phyloP scores from a whole-genome alignment of 1,284 basidiomycete genomes.

The Leccinum pallidistipes region DNA sequence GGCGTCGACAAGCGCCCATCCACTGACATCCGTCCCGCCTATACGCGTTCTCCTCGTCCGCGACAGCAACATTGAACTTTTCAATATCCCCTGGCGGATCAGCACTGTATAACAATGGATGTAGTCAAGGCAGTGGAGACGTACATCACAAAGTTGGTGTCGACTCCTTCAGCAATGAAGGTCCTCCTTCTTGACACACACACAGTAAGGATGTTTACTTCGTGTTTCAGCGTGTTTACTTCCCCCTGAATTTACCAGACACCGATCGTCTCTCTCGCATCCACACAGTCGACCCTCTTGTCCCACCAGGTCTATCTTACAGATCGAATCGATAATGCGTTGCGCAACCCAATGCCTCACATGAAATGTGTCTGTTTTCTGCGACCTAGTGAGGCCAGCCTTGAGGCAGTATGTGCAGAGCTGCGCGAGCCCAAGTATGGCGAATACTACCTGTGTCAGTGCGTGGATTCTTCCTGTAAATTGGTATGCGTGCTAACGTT shows the following conservation, averaged over 20 bases:
- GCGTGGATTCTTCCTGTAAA: constrained; percentile 52
- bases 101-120: constrained; percentile 64
- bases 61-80: not conserved
- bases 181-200: constrained; percentile 95
- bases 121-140: constrained; percentile 93
- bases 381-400: constrained; percentile 76
- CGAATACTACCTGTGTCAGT: constrained; percentile 97
- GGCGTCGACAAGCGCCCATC: not conserved
- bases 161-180: constrained; percentile 90
- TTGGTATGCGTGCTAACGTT: constrained; percentile 16
- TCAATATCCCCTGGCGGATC: not conserved
- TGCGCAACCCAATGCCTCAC: constrained; percentile 88
- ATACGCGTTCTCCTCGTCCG: not conserved
- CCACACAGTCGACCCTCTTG: constrained; percentile 93
- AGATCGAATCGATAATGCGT: constrained; percentile 92
- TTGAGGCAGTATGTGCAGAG: constrained; percentile 83
- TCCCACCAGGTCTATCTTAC: constrained; percentile 98
- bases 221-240: constrained; percentile 1
- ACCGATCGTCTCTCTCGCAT: constrained; percentile 94
- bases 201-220: constrained; percentile 62
- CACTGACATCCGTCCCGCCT: not conserved
- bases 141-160: constrained; percentile 91
- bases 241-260: constrained; percentile 55
- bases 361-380: constrained; percentile 97
- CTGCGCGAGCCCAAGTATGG: constrained; percentile 91